phyloP scores from a whole-genome alignment of 2,329 filamentous ascomycete species.

The Ceratocystis colombiana region DNA sequence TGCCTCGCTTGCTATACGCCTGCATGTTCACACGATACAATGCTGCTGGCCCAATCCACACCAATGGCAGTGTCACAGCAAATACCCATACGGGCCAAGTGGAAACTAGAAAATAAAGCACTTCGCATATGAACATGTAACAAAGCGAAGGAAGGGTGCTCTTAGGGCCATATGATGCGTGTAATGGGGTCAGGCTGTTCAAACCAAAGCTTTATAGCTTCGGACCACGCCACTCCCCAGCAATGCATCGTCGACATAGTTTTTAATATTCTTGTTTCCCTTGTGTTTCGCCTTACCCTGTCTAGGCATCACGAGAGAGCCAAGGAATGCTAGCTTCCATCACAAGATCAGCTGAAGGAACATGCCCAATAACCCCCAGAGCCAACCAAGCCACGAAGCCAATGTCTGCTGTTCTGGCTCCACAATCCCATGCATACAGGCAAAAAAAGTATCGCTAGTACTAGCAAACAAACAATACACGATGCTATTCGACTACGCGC shows the following conservation, averaged over 20 bases:
- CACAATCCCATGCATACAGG: background rate
- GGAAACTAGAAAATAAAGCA: too few relatives aligned
- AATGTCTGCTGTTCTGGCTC: background rate
- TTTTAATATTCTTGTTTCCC: background rate
- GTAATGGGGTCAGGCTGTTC: too few relatives aligned
- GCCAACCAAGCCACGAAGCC: background rate
- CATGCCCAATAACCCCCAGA: background rate
- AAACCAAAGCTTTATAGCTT: background rate
- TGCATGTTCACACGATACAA: background rate
- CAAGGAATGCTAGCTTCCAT: background rate
- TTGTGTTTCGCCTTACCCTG: background rate
- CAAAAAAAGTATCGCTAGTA: background rate
- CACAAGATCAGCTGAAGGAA: conserved; percentile 13
- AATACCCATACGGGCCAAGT: too few relatives aligned
- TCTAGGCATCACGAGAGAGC: background rate
- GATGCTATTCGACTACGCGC: background rate
- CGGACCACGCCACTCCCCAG: background rate
- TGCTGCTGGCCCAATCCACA: background rate
- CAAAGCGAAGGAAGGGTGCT: too few relatives aligned
- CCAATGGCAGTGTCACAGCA: too few relatives aligned
- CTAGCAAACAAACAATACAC: background rate
- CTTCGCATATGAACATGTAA: too few relatives aligned
- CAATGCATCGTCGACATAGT: background rate
- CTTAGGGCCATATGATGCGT: too few relatives aligned
- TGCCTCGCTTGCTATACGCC: background rate